Evolutionary conservation across 352 stramenopile species (phyloP), one percentile per base, ranked within the genome.

Genomic region (Globisporangium canariense): DNA sequence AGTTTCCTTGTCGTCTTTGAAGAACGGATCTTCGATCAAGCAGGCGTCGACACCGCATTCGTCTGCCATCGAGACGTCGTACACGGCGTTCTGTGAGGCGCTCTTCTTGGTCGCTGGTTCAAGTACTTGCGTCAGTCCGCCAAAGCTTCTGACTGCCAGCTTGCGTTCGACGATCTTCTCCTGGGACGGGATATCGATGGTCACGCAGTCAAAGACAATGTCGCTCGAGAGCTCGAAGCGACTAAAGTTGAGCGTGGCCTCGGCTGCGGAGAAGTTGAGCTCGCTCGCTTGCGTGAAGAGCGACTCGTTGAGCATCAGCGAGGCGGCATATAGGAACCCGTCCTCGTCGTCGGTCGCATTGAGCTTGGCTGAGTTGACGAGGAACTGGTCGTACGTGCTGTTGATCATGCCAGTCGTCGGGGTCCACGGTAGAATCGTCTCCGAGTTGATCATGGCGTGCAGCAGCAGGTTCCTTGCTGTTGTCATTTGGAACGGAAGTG

Each of bases 121-220:
- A 22, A 34, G 58, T 28, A 41, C 58, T 53, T 57, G 60, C 54
- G 40, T 36, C n/a, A 60, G 50, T 60, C 49, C 38, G 22, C 46
- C 41, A 34, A 32, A 38, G 38, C 43, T 30, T 22, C 65, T 20
- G 60, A 73, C 36, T 22, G 20, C 18, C 4, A 69, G 22, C 18
- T 62, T 72, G 46, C 50, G 46, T 10, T 38, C 40, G 13, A 74
- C 66, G 46, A 58, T 38, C 22, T 56, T 65, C 32, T 67, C 62
- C 41, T 70, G 49, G n/a, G 74, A 75, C 7, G 75, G 67, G 36
- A 82, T 76, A 47, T 79, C 73, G 45, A 82, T 70, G 32, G 73
- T 80, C 53, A 80, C 70, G 18, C 64, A 68, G 20, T 82, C 75
- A 50, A 78, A 82, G 8, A 62, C 55, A 36, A 80, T 66, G 56